Conservation (phyloP, 129 eudicot genomes). For the Artemisia argyi region DNA sequence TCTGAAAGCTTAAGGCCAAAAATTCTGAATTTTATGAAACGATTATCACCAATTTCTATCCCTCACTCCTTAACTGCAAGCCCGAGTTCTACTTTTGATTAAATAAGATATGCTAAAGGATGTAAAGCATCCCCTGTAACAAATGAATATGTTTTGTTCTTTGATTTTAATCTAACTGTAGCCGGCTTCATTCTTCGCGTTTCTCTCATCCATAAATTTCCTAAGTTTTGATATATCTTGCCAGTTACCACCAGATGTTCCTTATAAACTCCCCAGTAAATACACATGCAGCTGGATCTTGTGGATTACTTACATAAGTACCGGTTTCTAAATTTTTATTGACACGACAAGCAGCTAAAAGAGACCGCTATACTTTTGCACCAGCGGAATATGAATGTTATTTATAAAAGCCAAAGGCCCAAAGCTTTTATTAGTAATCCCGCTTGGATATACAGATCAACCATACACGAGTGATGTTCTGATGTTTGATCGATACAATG, state of each 20-base stretch:
- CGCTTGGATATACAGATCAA: conserved; percentile 84
- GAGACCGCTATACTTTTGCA: conserved; percentile 76
- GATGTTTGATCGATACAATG: conserved; percentile 54
- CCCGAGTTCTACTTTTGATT: conserved; percentile 59
- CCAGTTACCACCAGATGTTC: conserved; percentile 64
- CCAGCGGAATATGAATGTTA: conserved; percentile 71
- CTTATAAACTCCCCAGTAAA: conserved; percentile 74
- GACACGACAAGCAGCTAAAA: conserved; percentile 82
- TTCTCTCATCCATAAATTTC: conserved; percentile 72
- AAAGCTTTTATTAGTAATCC: conserved; percentile 77
- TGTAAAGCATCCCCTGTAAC: conserved; percentile 84
- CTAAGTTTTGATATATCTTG: conserved; percentile 63
- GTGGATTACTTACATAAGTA: conserved; percentile 67
- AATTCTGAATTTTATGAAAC: too few relatives aligned
- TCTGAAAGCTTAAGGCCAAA: too few relatives aligned
- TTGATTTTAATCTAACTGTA: conserved; percentile 89
- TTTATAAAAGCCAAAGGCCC: conserved; percentile 56
- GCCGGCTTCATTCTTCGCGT: conserved; percentile 81
- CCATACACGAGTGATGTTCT: conserved; percentile 91
- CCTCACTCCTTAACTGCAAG: conserved; percentile 60
- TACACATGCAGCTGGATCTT: conserved; percentile 80
- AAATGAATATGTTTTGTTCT: conserved; percentile 69
- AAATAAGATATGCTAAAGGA: conserved; percentile 64
- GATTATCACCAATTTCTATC: conserved; percentile 24
- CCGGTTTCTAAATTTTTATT: conserved; percentile 73